phyloP scores from a whole-genome alignment of 2,329 filamentous ascomycete species.

The Cladosporium sp. region DNA sequence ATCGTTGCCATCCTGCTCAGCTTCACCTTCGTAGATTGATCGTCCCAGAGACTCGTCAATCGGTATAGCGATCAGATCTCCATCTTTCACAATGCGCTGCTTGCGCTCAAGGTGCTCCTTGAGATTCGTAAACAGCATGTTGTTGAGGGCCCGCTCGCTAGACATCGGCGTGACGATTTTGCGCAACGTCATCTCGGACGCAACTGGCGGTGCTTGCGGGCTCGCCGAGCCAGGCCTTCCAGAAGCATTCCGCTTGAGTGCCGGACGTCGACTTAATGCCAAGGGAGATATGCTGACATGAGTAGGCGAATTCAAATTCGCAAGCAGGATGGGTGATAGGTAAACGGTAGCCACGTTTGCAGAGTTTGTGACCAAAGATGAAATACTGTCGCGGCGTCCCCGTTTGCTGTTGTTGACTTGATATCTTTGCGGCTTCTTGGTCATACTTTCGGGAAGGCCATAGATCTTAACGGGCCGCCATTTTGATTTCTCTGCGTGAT shows the following conservation, averaged over 20 bases:
- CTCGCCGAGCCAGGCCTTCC: conserved; percentile 30
- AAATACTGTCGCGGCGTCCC: conserved; percentile 52
- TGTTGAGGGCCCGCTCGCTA: conserved; percentile 78
- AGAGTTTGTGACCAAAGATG: conserved; percentile 42
- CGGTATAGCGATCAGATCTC: conserved; percentile 83
- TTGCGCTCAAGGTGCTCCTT: conserved; percentile 85
- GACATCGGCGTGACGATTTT: conserved; percentile 87
- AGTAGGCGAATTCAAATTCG: conserved; percentile 74
- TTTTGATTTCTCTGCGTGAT: conserved; percentile 57
- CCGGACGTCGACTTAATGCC: conserved; percentile 27
- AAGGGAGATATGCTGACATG: conserved; percentile 76
- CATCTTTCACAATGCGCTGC: conserved; percentile 75
- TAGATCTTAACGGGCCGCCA: conserved; percentile 89
- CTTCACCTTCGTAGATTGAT: conserved; percentile 68
- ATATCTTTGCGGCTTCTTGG: conserved; percentile 52
- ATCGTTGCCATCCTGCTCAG: conserved; percentile 65
- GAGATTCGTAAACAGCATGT: conserved; percentile 77
- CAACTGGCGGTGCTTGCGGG: conserved; percentile 54
- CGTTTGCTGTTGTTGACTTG: conserved; percentile 45
- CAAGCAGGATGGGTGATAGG: conserved; percentile 78
- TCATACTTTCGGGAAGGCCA: conserved; percentile 71
- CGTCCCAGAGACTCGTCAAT: conserved; percentile 82
- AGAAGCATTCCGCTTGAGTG: conserved; percentile 38
- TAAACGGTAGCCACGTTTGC: conserved; percentile 63
- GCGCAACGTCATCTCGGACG: conserved; percentile 77